Evolutionary conservation across 768 basidiomycete genomes (phyloP), one percentile per base, ranked within the genome.

Genomic region (Russula sp.): DNA sequence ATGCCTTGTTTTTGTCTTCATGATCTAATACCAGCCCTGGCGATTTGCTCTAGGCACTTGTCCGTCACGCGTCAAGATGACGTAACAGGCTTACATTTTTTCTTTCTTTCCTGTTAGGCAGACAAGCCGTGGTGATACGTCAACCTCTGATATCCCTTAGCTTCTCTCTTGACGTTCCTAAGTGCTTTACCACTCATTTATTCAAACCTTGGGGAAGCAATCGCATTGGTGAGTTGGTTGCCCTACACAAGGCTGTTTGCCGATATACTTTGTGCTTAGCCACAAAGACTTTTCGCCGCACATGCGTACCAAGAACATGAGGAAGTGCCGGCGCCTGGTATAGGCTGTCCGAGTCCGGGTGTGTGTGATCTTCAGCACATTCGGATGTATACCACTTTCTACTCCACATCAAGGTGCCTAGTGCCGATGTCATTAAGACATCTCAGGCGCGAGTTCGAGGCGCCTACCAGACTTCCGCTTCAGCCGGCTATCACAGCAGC

Each of bases 381-480:
- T 29, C 3, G 25, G 25, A 29, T 29, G 25, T 29, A 29, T 29
- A 29, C 25, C 68, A 77, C 39, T 77, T 93, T 22, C 86, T 90
- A 3, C 75, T 97, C 6, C 87, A 96, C 11, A 75, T 93, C 8
- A 82, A 86, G 57, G 84, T 82, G 2, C 76, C 87, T 65, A 91
- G 78, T 67, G 92, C 90, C 5, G 93, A 95, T 71, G 76, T 88
- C 55, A 94, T 95, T 64, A 90, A 88, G 1, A 83, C 87, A 0
- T 72, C 76, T 96, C 59, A 90, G 89, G 73, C 74, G 74, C 56
- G 82, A 89, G 67, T 75, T 86, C 1, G 85, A 88, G 67, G 61
- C 70, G 11, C 72, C 69, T 39, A 81, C 73, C 18, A 72, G 75
- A n/a, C 71, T 66, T 1, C 67, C 69, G 8, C 77, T 89, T 50